Conservation (phyloP, 495 filamentous ascomycete species). For the Patellaria atrata region DNA sequence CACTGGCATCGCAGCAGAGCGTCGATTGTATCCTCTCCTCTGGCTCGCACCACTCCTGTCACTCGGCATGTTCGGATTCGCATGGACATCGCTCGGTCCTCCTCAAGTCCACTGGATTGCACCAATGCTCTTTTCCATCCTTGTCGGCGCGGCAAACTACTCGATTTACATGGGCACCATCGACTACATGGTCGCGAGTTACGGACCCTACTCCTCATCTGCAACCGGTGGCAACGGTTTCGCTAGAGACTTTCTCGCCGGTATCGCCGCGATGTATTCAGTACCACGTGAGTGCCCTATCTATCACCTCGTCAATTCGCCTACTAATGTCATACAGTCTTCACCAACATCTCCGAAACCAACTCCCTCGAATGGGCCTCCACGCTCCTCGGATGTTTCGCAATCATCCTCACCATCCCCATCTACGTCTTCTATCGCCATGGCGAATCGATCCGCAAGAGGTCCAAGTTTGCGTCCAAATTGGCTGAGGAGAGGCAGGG, state of each 20-base stretch:
- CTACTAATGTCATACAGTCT: too few species aligned
- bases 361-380: too few species aligned
- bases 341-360: too few species aligned
- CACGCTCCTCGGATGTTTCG: too few species aligned
- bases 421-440: too few species aligned
- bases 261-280: constrained; percentile 18
- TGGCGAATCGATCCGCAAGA: too few species aligned
- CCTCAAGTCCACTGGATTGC: constrained; percentile 47
- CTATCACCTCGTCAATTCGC: too few species aligned
- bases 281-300: too few species aligned
- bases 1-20: constrained; percentile 45
- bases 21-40: constrained; percentile 44
- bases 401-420: too few species aligned
- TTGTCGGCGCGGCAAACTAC: constrained; percentile 56
- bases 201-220: constrained; percentile 64
- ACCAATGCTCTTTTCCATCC: constrained; percentile 45
- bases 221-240: constrained; percentile 65
- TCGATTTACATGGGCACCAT: constrained; percentile 67
- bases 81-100: constrained; percentile 45
- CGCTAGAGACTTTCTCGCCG: constrained; percentile 70
- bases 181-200: constrained; percentile 74
- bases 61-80: constrained; percentile 48
- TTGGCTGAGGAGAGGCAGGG: too few species aligned
- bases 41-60: constrained; percentile 42
- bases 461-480: too few species aligned